These are phyloP conservation scores for Fusarium sp. DNA, from an alignment of 2,329 filamentous ascomycete genomes.

Conservation along the genomic window DNA sequence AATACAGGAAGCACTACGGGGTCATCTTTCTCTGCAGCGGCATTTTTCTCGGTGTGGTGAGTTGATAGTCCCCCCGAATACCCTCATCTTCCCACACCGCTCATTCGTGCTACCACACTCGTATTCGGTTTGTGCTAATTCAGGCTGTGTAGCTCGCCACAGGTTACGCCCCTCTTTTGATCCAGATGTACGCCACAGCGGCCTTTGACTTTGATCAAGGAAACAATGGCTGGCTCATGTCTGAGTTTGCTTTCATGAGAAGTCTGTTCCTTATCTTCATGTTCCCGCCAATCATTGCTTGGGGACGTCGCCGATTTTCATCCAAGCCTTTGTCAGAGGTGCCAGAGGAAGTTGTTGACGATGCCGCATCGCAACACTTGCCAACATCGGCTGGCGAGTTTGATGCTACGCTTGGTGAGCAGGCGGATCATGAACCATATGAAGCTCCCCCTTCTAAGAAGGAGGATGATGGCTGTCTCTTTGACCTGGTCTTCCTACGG, in stretches of 20 bases:
- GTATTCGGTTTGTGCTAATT: neutral
- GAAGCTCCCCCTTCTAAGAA: conserved; percentile 43
- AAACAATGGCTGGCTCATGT: conserved; percentile 69
- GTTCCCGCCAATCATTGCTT: conserved; percentile 64
- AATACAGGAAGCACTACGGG: conserved; percentile 67
- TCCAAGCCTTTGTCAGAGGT: neutral
- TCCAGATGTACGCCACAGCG: conserved; percentile 70
- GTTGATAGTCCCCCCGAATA: conserved; percentile 33
- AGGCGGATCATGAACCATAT: conserved; percentile 60
- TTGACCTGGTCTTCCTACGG: conserved; percentile 76
- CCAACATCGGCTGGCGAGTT: conserved; percentile 56
- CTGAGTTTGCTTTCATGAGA: conserved; percentile 65
- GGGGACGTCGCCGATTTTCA: conserved; percentile 50
- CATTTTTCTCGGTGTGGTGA: conserved; percentile 73
- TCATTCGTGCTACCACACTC: neutral
- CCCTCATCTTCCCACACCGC: neutral
- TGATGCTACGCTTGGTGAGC: conserved; percentile 54
- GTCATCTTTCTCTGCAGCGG: conserved; percentile 73
- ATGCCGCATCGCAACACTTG: conserved; percentile 33
- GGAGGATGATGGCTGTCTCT: conserved; percentile 64
- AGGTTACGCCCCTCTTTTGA: conserved; percentile 72
- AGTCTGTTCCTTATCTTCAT: conserved; percentile 66
- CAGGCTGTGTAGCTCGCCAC: conserved; percentile 65
- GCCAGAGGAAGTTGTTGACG: conserved; percentile 21
- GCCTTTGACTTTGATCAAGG: conserved; percentile 66